Conservation (phyloP, 768 basidiomycete species). For the Boletus rex-veris region DNA sequence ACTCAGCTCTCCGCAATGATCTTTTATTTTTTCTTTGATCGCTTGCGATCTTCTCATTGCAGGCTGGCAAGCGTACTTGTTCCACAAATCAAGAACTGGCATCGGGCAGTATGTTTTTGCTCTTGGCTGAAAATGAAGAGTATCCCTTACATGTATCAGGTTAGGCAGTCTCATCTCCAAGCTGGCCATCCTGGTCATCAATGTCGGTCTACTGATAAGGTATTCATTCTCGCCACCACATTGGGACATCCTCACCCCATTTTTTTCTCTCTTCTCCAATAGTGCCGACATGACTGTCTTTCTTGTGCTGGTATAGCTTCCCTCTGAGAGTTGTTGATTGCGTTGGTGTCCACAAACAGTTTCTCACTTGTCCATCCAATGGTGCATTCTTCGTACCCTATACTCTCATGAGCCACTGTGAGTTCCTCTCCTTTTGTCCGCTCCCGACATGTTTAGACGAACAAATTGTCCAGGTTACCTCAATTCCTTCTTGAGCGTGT, state of each 20-base stretch:
- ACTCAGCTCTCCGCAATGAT: constrained; percentile 30
- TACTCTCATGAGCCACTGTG: constrained; percentile 38
- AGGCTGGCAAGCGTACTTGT: constrained; percentile 32
- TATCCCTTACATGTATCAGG: constrained; percentile 7
- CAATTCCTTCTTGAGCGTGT: constrained; percentile 38
- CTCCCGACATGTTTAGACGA: background rate
- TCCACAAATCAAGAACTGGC: constrained; percentile 30
- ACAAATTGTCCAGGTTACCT: constrained; percentile 29
- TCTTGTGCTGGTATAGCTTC: constrained; percentile 21
- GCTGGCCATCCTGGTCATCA: constrained; percentile 33
- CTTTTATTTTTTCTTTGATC: constrained; percentile 33
- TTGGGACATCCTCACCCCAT: background rate
- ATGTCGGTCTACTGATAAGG: constrained; percentile 37
- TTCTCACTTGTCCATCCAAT: constrained; percentile 34
- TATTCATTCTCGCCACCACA: background rate
- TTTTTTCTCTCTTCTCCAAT: background rate
- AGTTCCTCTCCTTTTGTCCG: background rate
- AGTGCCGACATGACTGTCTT: constrained; percentile 31
- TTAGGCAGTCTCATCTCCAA: constrained; percentile 33
- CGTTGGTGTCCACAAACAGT: constrained; percentile 18
- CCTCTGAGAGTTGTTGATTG: background rate
- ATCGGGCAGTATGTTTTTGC: constrained; percentile 25
- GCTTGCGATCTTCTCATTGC: constrained; percentile 35
- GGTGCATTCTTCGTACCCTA: constrained; percentile 36
- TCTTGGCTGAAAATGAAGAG: background rate